Percentiles rank a stretch among this genome's conserved stretches.
These are phyloP conservation scores for Xanthoceras sorbifolium DNA, from an alignment of 345 rosid genomes.

Conservation along the genomic window DNA sequence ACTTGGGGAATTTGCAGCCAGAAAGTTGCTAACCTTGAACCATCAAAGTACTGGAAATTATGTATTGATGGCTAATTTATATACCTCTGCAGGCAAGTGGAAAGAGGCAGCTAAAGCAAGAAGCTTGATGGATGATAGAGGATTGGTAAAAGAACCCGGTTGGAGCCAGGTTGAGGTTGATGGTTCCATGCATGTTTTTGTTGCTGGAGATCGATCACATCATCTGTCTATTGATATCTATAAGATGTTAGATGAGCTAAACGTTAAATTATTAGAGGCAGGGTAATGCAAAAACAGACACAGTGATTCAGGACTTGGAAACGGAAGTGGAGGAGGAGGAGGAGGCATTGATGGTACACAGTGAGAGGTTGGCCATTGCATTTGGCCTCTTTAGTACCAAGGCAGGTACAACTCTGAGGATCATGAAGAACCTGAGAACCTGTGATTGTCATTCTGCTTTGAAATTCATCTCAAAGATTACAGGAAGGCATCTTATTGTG, in stretches of 20 bases:
- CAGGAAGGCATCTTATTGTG: slow-evolving; percentile 22
- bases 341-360: slow-evolving; percentile 17
- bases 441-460: slow-evolving; percentile 26
- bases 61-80: slow-evolving; percentile 32
- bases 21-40: slow-evolving; percentile 15
- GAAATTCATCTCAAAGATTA: slow-evolving; percentile 22
- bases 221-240: slow-evolving; percentile 14
- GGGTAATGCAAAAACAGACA: slow-evolving; percentile 23
- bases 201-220: slow-evolving; percentile 30
- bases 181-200: slow-evolving; percentile 22
- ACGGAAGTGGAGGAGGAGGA: slow-evolving; percentile 10
- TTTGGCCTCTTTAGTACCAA: slow-evolving; percentile 12
- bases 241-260: slow-evolving; percentile 17
- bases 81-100: slow-evolving; percentile 33
- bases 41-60: slow-evolving; percentile 22
- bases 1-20: slow-evolving; percentile 28
- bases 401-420: slow-evolving; percentile 10
- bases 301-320: slow-evolving; percentile 7
- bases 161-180: slow-evolving; percentile 29
- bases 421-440: slow-evolving; percentile 14
- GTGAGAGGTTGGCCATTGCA: slow-evolving; percentile 22
- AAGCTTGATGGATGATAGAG: slow-evolving; percentile 19
- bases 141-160: slow-evolving; percentile 27
- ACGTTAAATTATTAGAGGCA: slow-evolving; percentile 18
- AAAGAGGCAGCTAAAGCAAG: slow-evolving; percentile 28